Evolutionary conservation across 2,329 filamentous ascomycete genomes (phyloP), one percentile per base, ranked within the genome.

Genomic region (Fusarium setosum): DNA sequence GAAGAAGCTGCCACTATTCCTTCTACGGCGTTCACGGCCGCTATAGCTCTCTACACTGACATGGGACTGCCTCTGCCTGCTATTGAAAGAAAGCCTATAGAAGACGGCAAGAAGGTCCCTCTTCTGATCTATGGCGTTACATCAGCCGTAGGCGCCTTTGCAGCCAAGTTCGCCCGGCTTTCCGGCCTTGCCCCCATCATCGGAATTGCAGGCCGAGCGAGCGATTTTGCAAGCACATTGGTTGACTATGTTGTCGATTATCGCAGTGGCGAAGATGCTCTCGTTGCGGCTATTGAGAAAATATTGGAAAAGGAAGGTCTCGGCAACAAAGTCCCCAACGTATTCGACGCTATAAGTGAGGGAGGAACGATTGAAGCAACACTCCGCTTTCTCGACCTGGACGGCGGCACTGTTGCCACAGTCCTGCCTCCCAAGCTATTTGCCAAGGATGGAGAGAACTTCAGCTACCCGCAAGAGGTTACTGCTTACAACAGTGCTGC

Each of bases 1-100:
- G 84, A 88, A 74, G 85, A 87, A 73, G 86, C 82, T 3, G 83
- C 86, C 15, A 86, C 86, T 6, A 81, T 88, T 26, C 86, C 86
- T 0, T 76, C 89, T 18, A 15, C 34, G 15, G 34, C 34, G 13
- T 17, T 17, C 13, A 37, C 34, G 15, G 34, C 34, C 6, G 34
- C 34, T 9, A 18, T 37, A 6, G 34, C 34, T 18, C 9, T 37
- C 13, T 20, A n/a, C n/a, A 12, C 26, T 12, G 26, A 29, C 26
- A 29, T 29, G 26, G 9, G 12, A 12, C 26, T 29, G 26, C 26
- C 26, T 8, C 26, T 12, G 9, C 26, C 26, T 29, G 9, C 12
- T 12, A 8, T 9, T 29, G 26, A 12, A 29, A 12, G 9, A 9
- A 6, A 9, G 26, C 26, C 26, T 8, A 29, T 12, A 29, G 26